Evolutionary conservation across 257 asterid genomes (phyloP), one percentile per base, ranked within the genome.

Genomic region (Salvia hispanica): DNA sequence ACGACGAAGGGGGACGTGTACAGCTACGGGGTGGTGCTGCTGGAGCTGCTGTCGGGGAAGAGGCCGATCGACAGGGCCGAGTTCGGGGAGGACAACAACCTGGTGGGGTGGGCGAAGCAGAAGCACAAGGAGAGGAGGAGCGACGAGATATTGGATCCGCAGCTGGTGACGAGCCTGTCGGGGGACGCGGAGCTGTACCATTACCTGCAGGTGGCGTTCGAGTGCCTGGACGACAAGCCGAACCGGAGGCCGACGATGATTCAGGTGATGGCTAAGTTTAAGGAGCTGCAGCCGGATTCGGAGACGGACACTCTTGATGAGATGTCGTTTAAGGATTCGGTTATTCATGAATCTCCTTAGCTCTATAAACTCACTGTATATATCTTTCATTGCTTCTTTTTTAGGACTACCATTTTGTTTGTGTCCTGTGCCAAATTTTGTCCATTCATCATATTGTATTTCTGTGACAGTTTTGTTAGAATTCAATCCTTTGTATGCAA

Each of bases 101-200:
- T 94, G 2, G 99, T 94, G 2, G 95, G 96, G n/a, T 94, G 99
- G 99, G 97, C 95, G 4, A 94, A 88, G 75, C 95, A 84, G 73
- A 67, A 86, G 77, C 88, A 73, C 4, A 84, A 55, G 73, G 87
- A 74, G 6, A 87, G 80, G 33, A 77, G 71, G 83, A 82, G 92
- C 37, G 83, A 81, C 9, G 91, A 87, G 73, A 84, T 94, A 34
- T 63, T 94, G 25, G 99, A 94, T 64, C 82, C 81, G 12, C 86
- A 81, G 28, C 42, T 94, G 25, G 62, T 87, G 11, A 78, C 92
- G 9, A 77, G 77, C 67, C 58, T 81, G 2, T 85, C 89, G 0
- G 93, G 83, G 2, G 91, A 86, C 5, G 85, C 88, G 4, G 98
- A 90, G 70, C 74, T 92, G 4, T 82, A 80, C 73, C 97, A 86